Conservation (phyloP, 163 green algal genomes). For the Smithsoniella earleae region DNA sequence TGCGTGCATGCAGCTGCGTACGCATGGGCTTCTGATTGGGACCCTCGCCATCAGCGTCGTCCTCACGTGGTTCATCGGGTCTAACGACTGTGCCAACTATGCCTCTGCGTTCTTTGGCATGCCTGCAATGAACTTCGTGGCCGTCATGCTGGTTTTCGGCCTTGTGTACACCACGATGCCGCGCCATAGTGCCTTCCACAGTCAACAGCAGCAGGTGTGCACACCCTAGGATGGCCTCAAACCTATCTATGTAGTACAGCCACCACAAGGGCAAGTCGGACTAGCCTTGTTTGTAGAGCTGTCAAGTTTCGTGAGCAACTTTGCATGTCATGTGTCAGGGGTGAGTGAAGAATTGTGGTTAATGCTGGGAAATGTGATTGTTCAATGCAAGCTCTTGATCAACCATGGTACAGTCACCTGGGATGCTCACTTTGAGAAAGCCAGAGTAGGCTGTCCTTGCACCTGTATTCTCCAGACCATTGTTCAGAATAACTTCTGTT, state of each 20-base stretch:
- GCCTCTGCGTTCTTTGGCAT: slow-evolving; percentile 33
- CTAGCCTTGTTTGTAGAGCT: no score
- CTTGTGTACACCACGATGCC: background rate
- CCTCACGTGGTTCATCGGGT: slow-evolving; percentile 34
- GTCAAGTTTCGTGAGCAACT: no score
- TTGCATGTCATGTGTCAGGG: no score
- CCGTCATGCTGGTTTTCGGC: background rate
- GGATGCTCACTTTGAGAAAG: slow-evolving; percentile 3
- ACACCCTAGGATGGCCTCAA: no score
- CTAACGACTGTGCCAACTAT: slow-evolving; percentile 30
- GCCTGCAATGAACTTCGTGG: background rate
- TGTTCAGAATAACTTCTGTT: background rate
- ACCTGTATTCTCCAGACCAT: background rate
- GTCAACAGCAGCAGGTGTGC: background rate
- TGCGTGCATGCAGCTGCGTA: slow-evolving; percentile 20
- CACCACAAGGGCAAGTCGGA: no score
- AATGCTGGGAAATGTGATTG: no score
- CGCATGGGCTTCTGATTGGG: background rate
- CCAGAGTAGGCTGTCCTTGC: background rate
- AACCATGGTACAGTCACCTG: background rate
- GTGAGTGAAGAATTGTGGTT: no score
- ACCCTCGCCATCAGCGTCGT: slow-evolving; percentile 25
- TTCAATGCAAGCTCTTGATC: background rate
- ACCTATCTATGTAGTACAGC: no score
- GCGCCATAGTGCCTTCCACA: background rate